Conservation (phyloP, 179 eudicot genomes). For the Silene noctiflora region DNA sequence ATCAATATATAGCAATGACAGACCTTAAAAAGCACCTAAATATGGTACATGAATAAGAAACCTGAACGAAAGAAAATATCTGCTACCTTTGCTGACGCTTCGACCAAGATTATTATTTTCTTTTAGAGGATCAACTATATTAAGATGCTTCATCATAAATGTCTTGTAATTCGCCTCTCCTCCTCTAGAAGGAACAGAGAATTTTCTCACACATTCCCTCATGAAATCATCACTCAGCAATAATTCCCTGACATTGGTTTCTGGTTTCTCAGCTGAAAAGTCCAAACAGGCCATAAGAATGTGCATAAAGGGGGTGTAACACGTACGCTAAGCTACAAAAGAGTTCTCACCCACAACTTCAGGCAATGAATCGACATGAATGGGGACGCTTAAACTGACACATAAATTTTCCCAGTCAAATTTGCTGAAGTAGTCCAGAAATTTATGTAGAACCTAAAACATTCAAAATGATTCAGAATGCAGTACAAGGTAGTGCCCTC, state of each 20-base stretch:
- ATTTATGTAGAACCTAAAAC: conserved; percentile 74
- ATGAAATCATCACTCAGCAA: conserved; percentile 60
- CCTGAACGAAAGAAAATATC: neutral
- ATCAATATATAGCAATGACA: too few relatives aligned
- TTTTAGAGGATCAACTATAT: conserved; percentile 86
- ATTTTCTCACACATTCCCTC: conserved; percentile 49
- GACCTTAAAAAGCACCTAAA: too few relatives aligned
- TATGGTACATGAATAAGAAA: too few relatives aligned
- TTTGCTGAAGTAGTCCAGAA: conserved; percentile 88
- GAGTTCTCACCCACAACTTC: conserved; percentile 57
- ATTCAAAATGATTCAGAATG: conserved; percentile 25
- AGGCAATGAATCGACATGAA: conserved; percentile 62
- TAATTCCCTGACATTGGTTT: conserved; percentile 44
- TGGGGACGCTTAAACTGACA: conserved; percentile 69
- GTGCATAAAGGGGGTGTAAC: neutral
- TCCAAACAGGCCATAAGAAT: conserved; percentile 10
- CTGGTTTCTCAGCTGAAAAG: conserved; percentile 63
- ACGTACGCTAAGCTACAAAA: neutral
- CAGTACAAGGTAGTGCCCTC: conserved; percentile 10
- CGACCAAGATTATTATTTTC: conserved; percentile 91
- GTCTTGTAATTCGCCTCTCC: conserved; percentile 38
- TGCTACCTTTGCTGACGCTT: conserved; percentile 86
- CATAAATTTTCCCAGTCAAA: conserved; percentile 88
- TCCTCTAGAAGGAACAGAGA: conserved; percentile 60
- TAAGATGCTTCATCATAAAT: conserved; percentile 65